phyloP scores from a whole-genome alignment of 371 early-diverging fungal genomes.

The Entomophthora muscae region DNA sequence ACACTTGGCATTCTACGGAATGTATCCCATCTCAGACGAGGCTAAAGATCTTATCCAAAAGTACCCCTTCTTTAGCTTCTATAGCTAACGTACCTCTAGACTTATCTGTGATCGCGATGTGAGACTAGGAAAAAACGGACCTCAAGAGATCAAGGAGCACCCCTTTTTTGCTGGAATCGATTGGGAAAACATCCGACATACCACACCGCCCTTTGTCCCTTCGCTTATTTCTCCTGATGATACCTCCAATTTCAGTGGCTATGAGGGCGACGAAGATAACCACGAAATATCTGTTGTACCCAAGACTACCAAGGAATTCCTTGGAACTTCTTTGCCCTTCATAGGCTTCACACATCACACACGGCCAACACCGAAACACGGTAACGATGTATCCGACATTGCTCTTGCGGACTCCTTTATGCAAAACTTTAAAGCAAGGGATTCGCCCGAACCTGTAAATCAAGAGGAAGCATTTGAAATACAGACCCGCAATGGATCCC shows the following conservation, averaged over 20 bases:
- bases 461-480: too few species aligned
- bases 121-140: constrained; percentile 51
- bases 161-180: constrained; percentile 51
- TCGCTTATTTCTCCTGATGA: neutral
- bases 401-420: neutral
- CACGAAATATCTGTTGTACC: constrained; percentile 2
- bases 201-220: constrained; percentile 7
- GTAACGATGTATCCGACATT: neutral
- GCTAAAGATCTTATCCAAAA: constrained; percentile 61
- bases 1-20: constrained; percentile 37
- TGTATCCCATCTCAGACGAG: constrained; percentile 37
- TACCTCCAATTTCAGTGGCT: constrained; percentile 5
- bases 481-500: neutral
- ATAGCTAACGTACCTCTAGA: constrained; percentile 15
- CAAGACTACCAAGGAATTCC: constrained; percentile 23
- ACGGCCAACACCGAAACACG: neutral
- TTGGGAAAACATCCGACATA: constrained; percentile 39
- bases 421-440: too few species aligned
- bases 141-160: constrained; percentile 54
- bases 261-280: constrained; percentile 3
- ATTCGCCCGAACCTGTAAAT: neutral
- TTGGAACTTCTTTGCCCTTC: constrained; percentile 60
- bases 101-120: constrained; percentile 50
- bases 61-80: constrained; percentile 19
- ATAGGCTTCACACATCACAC: constrained; percentile 56